Evolutionary conservation across 768 basidiomycete genomes (phyloP).

Genomic region (Lactarius deliciosus): DNA sequence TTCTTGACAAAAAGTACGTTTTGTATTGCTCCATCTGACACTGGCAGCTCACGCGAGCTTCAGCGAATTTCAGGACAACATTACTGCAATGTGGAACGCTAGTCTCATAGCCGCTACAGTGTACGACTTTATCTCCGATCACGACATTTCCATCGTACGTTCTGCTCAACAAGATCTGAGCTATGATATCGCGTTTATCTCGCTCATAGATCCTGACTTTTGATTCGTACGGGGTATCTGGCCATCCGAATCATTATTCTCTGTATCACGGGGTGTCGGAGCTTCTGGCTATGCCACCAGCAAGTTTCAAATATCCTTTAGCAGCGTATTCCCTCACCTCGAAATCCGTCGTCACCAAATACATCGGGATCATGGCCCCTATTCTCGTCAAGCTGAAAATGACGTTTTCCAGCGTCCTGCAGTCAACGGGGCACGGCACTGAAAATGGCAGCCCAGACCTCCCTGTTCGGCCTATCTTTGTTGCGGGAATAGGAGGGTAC

Average conservation of each 20-base stretch:
- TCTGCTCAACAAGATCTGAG: not conserved
- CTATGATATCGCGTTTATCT: slow-evolving; percentile 29
- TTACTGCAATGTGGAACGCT: slow-evolving; percentile 64
- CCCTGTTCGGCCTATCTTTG: slow-evolving; percentile 44
- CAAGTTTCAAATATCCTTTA: slow-evolving; percentile 28
- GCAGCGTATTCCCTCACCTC: slow-evolving; percentile 61
- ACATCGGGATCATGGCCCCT: slow-evolving; percentile 54
- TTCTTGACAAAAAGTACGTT: slow-evolving; percentile 66
- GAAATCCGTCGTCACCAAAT: slow-evolving; percentile 58
- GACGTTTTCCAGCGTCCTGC: slow-evolving; percentile 21
- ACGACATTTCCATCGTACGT: slow-evolving; percentile 65
- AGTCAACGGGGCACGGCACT: slow-evolving; percentile 4
- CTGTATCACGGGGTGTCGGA: slow-evolving; percentile 55
- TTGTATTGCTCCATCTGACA: slow-evolving; percentile 18
- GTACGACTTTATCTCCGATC: slow-evolving; percentile 52
- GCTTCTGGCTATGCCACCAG: slow-evolving; percentile 36
- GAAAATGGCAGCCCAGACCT: slow-evolving; percentile 12
- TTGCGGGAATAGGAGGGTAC: slow-evolving; percentile 60
- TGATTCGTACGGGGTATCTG: slow-evolving; percentile 72
- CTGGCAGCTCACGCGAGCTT: slow-evolving; percentile 27
- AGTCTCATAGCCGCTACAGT: slow-evolving; percentile 58
- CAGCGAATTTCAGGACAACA: slow-evolving; percentile 73
- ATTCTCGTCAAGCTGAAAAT: slow-evolving; percentile 50
- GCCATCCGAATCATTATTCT: slow-evolving; percentile 83
- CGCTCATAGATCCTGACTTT: slow-evolving; percentile 76